phyloP scores from a whole-genome alignment of 108 stramenopile genomes.

The Thalassiosira profunda region DNA sequence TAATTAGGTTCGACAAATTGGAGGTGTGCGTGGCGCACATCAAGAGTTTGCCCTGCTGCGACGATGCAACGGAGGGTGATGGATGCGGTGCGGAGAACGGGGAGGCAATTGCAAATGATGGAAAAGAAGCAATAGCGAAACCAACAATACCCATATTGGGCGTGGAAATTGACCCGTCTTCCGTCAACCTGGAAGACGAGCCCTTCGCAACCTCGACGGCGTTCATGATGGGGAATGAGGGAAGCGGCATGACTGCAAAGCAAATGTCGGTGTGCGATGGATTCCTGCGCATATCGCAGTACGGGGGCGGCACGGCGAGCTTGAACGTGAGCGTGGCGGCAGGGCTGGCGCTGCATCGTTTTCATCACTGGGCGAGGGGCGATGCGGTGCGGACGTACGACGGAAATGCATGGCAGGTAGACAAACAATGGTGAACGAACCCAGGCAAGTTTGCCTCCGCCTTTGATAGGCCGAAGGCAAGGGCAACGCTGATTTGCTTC shows the following conservation, averaged over 20 bases:
- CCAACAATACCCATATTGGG: conserved; percentile 63
- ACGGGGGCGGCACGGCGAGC: conserved; percentile 89
- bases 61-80: neutral
- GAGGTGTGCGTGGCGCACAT: conserved; percentile 66
- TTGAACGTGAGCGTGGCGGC: conserved; percentile 89
- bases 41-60: conserved; percentile 29
- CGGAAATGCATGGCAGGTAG: no score
- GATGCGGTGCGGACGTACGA: neutral
- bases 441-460: no score
- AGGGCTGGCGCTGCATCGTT: conserved; percentile 63
- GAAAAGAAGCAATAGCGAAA: conserved; percentile 6
- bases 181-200: conserved; percentile 33
- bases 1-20: conserved; percentile 68
- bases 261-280: conserved; percentile 77
- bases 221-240: conserved; percentile 91
- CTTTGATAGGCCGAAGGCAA: no score
- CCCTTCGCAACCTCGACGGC: conserved; percentile 48
- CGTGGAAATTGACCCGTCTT: conserved; percentile 76
- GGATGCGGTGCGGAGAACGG: neutral
- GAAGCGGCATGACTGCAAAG: conserved; percentile 71
- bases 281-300: conserved; percentile 79
- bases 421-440: no score
- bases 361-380: conserved; percentile 12
- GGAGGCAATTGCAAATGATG: neutral
- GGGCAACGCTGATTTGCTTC: no score